Base-by-base conservation (phyloP, 306 rosid species). In the Pyrus pyrifolia region DNA sequence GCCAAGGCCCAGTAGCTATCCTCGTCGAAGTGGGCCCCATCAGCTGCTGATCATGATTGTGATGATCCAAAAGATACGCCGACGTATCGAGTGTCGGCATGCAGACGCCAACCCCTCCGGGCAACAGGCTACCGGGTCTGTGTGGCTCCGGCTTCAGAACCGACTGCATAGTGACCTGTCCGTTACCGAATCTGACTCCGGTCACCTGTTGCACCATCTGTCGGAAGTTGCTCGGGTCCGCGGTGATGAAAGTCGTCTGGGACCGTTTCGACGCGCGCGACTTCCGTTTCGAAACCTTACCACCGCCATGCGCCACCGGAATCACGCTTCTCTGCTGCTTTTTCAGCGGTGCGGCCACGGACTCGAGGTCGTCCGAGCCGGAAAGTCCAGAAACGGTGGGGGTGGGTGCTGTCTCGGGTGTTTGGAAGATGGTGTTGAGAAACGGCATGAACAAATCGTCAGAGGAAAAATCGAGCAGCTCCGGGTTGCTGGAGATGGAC, bases 181-280 rank as follows among this genome's bases (percentile, higher is more conserved):
- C 70, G 73, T 80, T 79, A 1, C 77, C 78, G 31, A 85, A 79
- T 57, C 92, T 72, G 8, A 81, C 97, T 0, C 98, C 98, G 30
- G 98, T 95, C 18, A 95, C 91, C 82, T 89, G 98, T 72, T 95
- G 98, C 62, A 95, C 98, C 98, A 95, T 88, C 82, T 92, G 92
- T 0, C 98, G 86, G 87, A 95, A 95, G 67, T 95, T 90, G 10
- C 92, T 84, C 5, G 98, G 88, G 90, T 95, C 98, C 1, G 98
- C 97, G 29, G 93, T 80, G 65, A 95, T 95, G 81, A 89, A 92
- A 25, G 96, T 95, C 30, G 98, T 95, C 78, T 83, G 96, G 1
- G 96, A 87, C 69, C 85, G 77, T 79, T 92, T 95, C n/a, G 97
- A 90, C 1, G 97, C 97, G 4, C 99, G 88, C 0, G 97, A 88